Base-by-base conservation (phyloP, 345 rosid species). In the Barbarea vulgaris region DNA sequence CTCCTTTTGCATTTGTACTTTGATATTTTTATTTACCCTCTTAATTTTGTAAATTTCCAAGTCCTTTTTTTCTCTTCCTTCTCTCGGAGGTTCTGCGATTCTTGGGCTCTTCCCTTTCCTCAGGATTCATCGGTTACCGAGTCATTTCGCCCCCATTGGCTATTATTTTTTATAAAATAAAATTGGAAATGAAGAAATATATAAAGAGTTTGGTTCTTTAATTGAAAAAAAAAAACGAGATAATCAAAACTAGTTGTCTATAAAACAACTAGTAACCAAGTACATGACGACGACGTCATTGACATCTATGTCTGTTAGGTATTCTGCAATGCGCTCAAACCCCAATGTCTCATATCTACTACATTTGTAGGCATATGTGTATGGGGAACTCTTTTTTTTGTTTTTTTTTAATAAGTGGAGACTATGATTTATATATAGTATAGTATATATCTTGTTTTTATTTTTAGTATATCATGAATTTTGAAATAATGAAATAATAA, bases 241-340 rank as follows among this genome's bases (percentile, higher is more conserved):
- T 50, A 37, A 70, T 19, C 18, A 56, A 56, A 22, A 24, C 77
- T 77, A 53, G 12, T 64, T 47, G 55, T 57, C 69, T 77, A 64
- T 41, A 54, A 62, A 69, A 77, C 65, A 62, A 63, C 66, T 33
- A 64, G 71, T 64, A 56, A 27, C 72, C 76, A 77, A 70, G 72
- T 77, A 64, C 76, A 77, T 14, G 66, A 44, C 21, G 72, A 70
- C 54, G 76, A 64, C 76, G 80, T 77, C 80, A 77, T 77, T 70
- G 72, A 71, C 80, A 72, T 72, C 58, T 59, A 72, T 72, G 73
- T 34, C 36, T 66, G 64, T 60, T 73, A 72, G 63, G 68, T 72
- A 21, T 66, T 65, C 77, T 66, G 69, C 64, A 72, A 50, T 65
- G 56, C 15, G 77, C 69, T 58, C 81, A 24, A 42, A 67, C 74